A percentile compares a stretch with the other conserved stretches of the same genome.
Conservation (phyloP, 805 yeast species). For the Nakazawaea ambrosiae region DNA sequence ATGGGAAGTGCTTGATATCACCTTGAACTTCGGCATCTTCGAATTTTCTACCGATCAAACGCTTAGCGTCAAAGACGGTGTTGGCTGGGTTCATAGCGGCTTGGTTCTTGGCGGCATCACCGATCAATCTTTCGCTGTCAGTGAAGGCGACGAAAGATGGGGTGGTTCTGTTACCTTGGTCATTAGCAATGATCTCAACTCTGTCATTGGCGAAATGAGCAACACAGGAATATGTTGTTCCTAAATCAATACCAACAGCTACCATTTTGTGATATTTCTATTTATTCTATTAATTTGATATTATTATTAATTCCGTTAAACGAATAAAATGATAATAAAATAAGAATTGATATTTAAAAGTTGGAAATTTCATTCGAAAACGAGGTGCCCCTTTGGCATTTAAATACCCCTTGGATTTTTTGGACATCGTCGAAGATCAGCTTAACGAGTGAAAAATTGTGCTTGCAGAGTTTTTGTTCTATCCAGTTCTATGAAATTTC, state of each 20-base stretch:
- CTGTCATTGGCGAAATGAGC: conserved; percentile 87
- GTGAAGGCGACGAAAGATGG: conserved; percentile 96
- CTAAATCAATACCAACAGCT: conserved; percentile 71
- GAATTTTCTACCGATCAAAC: conserved; percentile 88
- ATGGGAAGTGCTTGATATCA: conserved; percentile 83
- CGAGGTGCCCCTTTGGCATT: too few species aligned
- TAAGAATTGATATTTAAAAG: too few species aligned
- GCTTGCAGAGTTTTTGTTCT: too few species aligned
- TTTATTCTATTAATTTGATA: background rate
- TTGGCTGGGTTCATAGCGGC: conserved; percentile 89
- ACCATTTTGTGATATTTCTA: conserved; percentile 15
- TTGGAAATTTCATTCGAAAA: too few species aligned
- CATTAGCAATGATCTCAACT: conserved; percentile 94
- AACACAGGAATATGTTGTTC: conserved; percentile 91
- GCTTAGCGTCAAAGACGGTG: conserved; percentile 87
- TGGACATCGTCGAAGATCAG: too few species aligned
- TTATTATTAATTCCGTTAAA: background rate
- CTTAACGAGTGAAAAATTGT: too few species aligned
- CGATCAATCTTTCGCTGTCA: conserved; percentile 85
- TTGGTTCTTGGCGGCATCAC: conserved; percentile 96
- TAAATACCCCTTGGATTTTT: too few species aligned
- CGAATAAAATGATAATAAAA: background rate
- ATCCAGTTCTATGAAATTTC: conserved; percentile 6
- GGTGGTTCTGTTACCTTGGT: conserved; percentile 97
- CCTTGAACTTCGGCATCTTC: conserved; percentile 73